Base-by-base conservation (phyloP, 2,329 filamentous ascomycete genomes). In the Alternaria solani region DNA sequence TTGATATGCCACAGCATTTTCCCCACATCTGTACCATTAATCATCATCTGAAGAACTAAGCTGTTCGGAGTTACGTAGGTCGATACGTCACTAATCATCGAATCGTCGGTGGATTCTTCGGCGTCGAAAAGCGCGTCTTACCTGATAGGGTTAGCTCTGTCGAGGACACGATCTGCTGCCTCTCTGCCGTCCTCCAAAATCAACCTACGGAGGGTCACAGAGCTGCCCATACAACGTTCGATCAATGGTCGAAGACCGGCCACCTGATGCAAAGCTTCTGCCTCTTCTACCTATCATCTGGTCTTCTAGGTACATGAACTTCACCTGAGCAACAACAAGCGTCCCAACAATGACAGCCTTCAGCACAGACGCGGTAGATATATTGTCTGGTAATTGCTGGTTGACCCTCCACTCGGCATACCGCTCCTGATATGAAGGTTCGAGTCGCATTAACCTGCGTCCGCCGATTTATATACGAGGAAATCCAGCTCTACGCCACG, bases 381-480 rank as follows among this genome's bases (percentile, higher is more conserved):
- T 56, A 86, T 76, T 28, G 83, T 85, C 77, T 86, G 83, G 59
- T 83, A 85, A 69, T 86, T 86, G 64, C 82, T 86, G 66, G 84
- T 86, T 5, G 78, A 82, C 72, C 76, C 78, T 2, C 83, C 84
- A 52, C 78, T 80, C 2, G 84, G 84, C 36, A 76, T 77, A 39
- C 84, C 82, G 49, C 80, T 83, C 1, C 84, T 84, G 2, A 82
- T 86, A 74, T 86, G 84, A 46, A 86, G 72, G 64, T 81, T 86
- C 14, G 86, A 65, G 72, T 84, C 82, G 73, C 83, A 86, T 51
- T 83, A 85, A 6, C 73, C 69, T 1, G 69, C 75, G 12, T 77
- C 76, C 12, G 42, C 49, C 12, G 81, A 71, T 60, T 79, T 74
- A 66, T 84, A 86, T 11, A 78, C 83, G 3, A 86, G 72, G 70